Base-by-base conservation (phyloP, 805 yeast genomes). In the Metschnikowia baotianmanensis region DNA sequence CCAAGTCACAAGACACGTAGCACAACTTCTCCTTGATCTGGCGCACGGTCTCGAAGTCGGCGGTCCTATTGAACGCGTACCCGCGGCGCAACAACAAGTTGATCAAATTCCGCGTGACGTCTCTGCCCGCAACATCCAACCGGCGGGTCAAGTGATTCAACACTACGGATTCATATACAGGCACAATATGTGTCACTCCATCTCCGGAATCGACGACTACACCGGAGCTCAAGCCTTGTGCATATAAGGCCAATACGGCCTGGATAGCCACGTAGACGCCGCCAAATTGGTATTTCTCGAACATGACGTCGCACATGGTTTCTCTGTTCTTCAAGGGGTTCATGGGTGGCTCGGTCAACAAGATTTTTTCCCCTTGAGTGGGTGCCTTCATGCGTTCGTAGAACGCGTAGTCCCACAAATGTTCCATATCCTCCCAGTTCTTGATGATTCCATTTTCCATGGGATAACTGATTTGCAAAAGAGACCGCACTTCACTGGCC, bases 131-230 rank as follows among this genome's bases (percentile, higher is more conserved):
- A 46, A 93, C 96, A 63, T 93, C 96, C 55, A 93, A 72, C 61
- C 99, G 81, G 58, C 83, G 79, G 15, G 96, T 91, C 56, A 88
- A 74, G 64, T 93, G 98, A 63, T 87, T 91, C 60, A 93, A 77
- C n/a, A 93, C 99, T 31, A 87, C 96, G 5, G 95, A 83, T 67
- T 93, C 98, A 63, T 93, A 93, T 28, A 93, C 99, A 16, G 99
- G 99, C 31, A 93, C 97, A 64, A 93, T 84, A 61, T 93, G 99
- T 4, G 99, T 93, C 34, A 91, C 99, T 67, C 98, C 98, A 62
- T 90, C 98, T 58, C 99, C 99, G 4, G 96, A 88, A 65, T 93
- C 99, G 18, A 93, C 98, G 43, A 93, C 99, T 15, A 93, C 98
- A 55, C 99, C 99, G 0, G 96, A 86, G 19, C 95, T 83, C 54